Conservation (phyloP, 768 basidiomycete species). For the Crassisporium funariophilum region DNA sequence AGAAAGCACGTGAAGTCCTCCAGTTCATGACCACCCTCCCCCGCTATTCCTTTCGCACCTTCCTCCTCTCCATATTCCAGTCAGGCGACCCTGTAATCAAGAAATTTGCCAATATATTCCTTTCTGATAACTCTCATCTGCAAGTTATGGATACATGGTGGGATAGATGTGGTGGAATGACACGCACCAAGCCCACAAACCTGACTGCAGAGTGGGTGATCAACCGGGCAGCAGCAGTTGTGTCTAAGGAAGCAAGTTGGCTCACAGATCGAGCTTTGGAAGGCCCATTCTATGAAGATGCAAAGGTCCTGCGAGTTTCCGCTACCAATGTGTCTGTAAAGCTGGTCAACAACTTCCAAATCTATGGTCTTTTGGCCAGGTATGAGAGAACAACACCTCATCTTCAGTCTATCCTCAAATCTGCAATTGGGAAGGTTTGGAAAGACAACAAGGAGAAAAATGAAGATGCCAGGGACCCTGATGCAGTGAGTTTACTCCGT, state of each 20-base stretch:
- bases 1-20: conserved; percentile 5
- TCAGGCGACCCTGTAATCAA: conserved; percentile 1
- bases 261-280: conserved; percentile 6
- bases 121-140: neutral
- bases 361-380: neutral
- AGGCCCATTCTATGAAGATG: conserved; percentile 5
- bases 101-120: conserved; percentile 6
- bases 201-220: conserved; percentile 7
- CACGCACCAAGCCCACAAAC: no score
- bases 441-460: no score
- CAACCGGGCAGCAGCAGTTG: conserved; percentile 3
- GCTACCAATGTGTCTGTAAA: conserved; percentile 8
- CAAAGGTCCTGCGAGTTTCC: conserved; percentile 7
- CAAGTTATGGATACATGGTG: conserved; percentile 7
- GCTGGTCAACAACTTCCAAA: conserved; percentile 10
- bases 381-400: conserved; percentile 16
- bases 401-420: conserved; percentile 10
- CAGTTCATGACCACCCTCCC: conserved; percentile 7
- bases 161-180: conserved; percentile 1
- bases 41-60: conserved; percentile 2
- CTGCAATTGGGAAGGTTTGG: conserved; percentile 1
- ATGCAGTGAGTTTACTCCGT: conserved; percentile 1
- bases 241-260: conserved; percentile 6
- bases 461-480: neutral
- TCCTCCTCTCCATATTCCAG: conserved; percentile 9